Evolutionary conservation across 2,329 filamentous ascomycete species (phyloP), one percentile per base, ranked within the genome.

Genomic region (Nemania sp.): DNA sequence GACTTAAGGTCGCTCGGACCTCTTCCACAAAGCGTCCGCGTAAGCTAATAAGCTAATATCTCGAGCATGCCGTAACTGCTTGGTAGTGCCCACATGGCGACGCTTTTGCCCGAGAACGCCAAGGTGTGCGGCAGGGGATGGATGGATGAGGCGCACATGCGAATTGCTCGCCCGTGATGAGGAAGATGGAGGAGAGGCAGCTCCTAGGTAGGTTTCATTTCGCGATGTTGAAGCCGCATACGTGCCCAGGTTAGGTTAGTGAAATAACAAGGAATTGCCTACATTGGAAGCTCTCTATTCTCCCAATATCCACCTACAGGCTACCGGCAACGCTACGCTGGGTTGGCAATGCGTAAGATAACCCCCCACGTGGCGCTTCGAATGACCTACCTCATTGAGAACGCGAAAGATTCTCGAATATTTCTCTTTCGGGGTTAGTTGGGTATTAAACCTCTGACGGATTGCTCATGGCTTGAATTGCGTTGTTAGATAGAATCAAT

Each of bases 201-300:
- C 51, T 53, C 56, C 55, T 29, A 51, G n/a, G n/a, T n/a, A 56
- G 51, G 60, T 59, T 62, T 59, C 51, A 59, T 62, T 59, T 48
- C 21, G 35, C 5, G 34, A 32, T 46, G 4, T 29, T n/a, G n/a
- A n/a, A n/a, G n/a, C n/a, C n/a, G n/a, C 25, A 29, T 29, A 29
- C 7, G 4, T 29, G 7, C 4, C 4, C 7, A 29, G 25, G 25
- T 29, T 29, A 29, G 25, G 25, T 29, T 29, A 29, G 25, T 29
- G 25, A 7, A 29, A 29, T 29, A 29, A n/a, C 25, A 4, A 4
- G 25, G 4, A 29, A 29, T 29, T 29, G 25, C 25, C 25, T 29
- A 29, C 25, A 3, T 29, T 29, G 25, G 25, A 29, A 29, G 25
- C 25, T 29, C 25, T 29, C 25, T 29, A 29, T 29, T 29, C 7